Conservation (phyloP, 75 land plant genomes). For the Larix kaempferi region DNA sequence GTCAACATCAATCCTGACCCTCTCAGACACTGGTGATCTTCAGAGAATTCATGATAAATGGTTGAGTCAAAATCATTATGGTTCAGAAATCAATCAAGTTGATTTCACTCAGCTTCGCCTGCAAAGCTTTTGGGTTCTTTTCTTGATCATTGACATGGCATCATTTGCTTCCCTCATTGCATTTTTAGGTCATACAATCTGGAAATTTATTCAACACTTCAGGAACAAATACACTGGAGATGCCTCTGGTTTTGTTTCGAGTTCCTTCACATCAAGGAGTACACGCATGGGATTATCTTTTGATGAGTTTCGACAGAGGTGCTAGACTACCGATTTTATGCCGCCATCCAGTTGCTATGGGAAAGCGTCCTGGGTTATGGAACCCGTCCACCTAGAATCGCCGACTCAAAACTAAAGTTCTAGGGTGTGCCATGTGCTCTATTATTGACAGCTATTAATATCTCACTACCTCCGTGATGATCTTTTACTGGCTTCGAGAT, state of each 20-base stretch:
- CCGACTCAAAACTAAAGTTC: too few species aligned
- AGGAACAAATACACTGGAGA: neutral
- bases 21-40: slow-evolving; percentile 81
- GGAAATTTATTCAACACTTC: slow-evolving; percentile 10
- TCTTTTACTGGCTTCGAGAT: too few species aligned
- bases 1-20: slow-evolving; percentile 80
- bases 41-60: slow-evolving; percentile 75
- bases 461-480: too few species aligned
- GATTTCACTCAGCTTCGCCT: slow-evolving; percentile 17
- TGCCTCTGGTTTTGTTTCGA: neutral
- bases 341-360: too few species aligned
- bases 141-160: slow-evolving; percentile 61
- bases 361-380: too few species aligned
- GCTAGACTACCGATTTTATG: too few species aligned
- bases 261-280: neutral
- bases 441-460: too few species aligned
- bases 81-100: slow-evolving; percentile 3
- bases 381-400: too few species aligned
- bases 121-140: slow-evolving; percentile 81
- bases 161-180: slow-evolving; percentile 54
- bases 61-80: slow-evolving; percentile 42
- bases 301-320: too few species aligned
- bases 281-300: neutral
- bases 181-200: slow-evolving; percentile 30
- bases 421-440: too few species aligned